These are phyloP conservation scores for Fusarium goolgardi DNA, from an alignment of 2,329 filamentous ascomycete genomes.

Conservation along the genomic window DNA sequence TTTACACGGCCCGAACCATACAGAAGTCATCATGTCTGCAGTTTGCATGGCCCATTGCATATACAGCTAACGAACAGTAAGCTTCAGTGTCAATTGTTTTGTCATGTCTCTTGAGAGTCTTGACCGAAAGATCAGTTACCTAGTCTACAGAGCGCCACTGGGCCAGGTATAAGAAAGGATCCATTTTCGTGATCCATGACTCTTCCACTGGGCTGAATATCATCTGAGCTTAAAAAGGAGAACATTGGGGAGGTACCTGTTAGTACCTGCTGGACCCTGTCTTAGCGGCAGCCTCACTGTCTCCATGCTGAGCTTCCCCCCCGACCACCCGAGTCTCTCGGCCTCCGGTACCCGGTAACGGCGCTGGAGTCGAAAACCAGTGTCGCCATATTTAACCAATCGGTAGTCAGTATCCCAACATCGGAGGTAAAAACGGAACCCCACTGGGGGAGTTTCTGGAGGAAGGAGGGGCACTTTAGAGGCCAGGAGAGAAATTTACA, in stretches of 20 bases:
- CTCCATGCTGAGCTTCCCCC: slow-evolving; percentile 26
- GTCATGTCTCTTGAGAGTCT: background rate
- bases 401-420: slow-evolving; percentile 9
- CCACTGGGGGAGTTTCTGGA: slow-evolving; percentile 29
- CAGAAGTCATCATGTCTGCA: slow-evolving; percentile 15
- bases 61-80: background rate
- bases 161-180: background rate
- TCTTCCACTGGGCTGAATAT: slow-evolving; percentile 10
- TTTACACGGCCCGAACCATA: slow-evolving; percentile 25
- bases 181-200: slow-evolving; percentile 19
- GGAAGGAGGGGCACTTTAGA: slow-evolving; percentile 33
- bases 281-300: slow-evolving; percentile 24
- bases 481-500: slow-evolving; percentile 41
- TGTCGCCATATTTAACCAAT: slow-evolving; percentile 34
- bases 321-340: slow-evolving; percentile 27
- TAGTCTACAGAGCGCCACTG: background rate
- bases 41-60: slow-evolving; percentile 19
- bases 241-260: background rate
- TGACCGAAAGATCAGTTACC: slow-evolving; percentile 12
- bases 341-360: slow-evolving; percentile 46
- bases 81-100: slow-evolving; percentile 4
- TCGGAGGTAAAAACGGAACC: slow-evolving; percentile 45
- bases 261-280: background rate
- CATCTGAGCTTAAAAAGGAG: slow-evolving; percentile 15
- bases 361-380: slow-evolving; percentile 27